Evolutionary conservation across 2,329 filamentous ascomycete genomes (phyloP), one percentile per base, ranked within the genome.

Genomic region (Thelonectria olida): DNA sequence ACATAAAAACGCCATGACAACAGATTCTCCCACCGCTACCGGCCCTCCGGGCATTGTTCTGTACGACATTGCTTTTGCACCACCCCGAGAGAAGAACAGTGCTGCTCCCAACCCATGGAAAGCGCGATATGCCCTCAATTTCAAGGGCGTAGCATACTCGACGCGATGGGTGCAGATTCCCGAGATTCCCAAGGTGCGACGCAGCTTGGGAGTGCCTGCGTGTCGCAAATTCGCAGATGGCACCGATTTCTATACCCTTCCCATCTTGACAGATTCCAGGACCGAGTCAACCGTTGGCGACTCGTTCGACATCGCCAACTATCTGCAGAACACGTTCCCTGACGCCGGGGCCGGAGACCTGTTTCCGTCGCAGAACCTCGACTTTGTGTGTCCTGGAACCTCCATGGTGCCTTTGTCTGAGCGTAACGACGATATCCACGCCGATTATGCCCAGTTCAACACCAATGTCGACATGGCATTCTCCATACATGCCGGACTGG

Each of bases 281-380:
- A 82, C 80, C 0, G 69, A 68, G 5, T 60, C 73, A 1, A 51
- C 78, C 0, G 56, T 90, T 3, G 88, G 88, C 5, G 88, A 91
- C 74, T 86, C 87, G 2, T 88, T 89, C 68, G 88, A 90, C 53
- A 90, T 90, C 61, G 88, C 88, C 7, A 74, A 82, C 23, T 85
- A 89, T 67, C 78, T 90, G 2, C 81, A 90, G 22, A 74, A 80
- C 1, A 78, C 72, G 0, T 88, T 85, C 55, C 84, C 85, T 0
- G 58, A 73, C 27, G 72, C 79, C 0, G 81, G 81, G 1, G 76
- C 70, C 1, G 79, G 80, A 1, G 72, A 80, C 45, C 77, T 90
- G 2, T 85, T 89, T 66, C 82, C 82, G 0, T 48, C 72, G 3
- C 72, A 74, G 71, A 75, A 45, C 7, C 75, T 85, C 15, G 79